Percentiles rank a stretch among this genome's conserved stretches.
phyloP scores from a whole-genome alignment of 495 filamentous ascomycete species.

The Sordaria brevicollis region DNA sequence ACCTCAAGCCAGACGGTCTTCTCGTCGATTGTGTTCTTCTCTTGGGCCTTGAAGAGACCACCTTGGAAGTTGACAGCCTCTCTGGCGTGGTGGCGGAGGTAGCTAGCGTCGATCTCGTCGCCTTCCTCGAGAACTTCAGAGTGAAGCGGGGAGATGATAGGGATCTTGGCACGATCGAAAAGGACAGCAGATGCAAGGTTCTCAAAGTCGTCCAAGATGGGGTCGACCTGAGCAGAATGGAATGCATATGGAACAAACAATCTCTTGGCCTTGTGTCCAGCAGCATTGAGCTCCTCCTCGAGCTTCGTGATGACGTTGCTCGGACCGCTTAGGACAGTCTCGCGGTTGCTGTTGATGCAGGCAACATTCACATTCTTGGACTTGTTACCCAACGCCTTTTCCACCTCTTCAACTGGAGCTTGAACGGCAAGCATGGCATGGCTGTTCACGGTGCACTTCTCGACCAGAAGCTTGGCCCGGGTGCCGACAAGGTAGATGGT shows the following conservation, averaged over 20 bases:
- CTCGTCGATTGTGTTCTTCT: conserved; percentile 37
- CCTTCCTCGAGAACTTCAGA: conserved; percentile 45
- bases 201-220: conserved; percentile 59
- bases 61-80: conserved; percentile 66
- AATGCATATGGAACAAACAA: conserved; percentile 71
- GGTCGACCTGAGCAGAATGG: conserved; percentile 73
- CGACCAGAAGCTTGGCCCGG: conserved; percentile 64
- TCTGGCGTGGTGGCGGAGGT: conserved; percentile 57
- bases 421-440: conserved; percentile 59
- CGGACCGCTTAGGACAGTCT: conserved; percentile 53
- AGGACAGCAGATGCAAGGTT: conserved; percentile 43
- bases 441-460: conserved; percentile 58
- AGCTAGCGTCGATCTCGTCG: conserved; percentile 45
- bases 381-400: conserved; percentile 28
- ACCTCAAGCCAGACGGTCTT: conserved; percentile 55
- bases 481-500: conserved; percentile 72
- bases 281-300: conserved; percentile 44
- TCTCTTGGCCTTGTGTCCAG: conserved; percentile 55
- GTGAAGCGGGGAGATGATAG: conserved; percentile 61
- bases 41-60: conserved; percentile 47
- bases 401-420: conserved; percentile 30
- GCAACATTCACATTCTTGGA: conserved; percentile 32
- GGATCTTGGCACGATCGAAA: conserved; percentile 53
- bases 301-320: conserved; percentile 43
- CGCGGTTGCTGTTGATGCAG: conserved; percentile 52